phyloP scores from a whole-genome alignment of 1,139 yeast genomes.

The Candida pseudocylindracea region DNA sequence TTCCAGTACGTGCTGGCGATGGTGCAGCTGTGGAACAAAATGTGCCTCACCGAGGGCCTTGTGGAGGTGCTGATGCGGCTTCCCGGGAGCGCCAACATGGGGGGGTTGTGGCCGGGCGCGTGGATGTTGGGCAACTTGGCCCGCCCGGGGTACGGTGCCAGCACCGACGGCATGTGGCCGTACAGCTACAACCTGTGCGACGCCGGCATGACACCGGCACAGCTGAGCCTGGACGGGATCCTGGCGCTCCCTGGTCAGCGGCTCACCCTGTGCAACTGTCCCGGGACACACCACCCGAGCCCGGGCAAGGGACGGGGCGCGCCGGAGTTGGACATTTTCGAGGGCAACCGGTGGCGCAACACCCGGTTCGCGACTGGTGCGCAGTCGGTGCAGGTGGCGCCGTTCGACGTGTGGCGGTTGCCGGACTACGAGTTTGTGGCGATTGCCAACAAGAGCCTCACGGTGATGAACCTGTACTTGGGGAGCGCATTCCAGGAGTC shows the following conservation, averaged over 20 bases:
- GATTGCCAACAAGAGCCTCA: slow-evolving; percentile 33
- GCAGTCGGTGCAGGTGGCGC: slow-evolving; percentile 70
- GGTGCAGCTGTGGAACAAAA: slow-evolving; percentile 1
- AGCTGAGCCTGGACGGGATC: slow-evolving; percentile 1
- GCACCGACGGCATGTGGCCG: slow-evolving; percentile 1
- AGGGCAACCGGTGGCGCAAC: slow-evolving; percentile 39
- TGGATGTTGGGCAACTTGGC: slow-evolving; percentile 1
- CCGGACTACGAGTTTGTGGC: slow-evolving; percentile 60
- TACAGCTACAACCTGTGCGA: slow-evolving; percentile 1
- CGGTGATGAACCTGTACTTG: slow-evolving; percentile 52
- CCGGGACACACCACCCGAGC: slow-evolving; percentile 61
- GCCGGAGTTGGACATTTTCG: slow-evolving; percentile 72
- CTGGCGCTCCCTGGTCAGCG: slow-evolving; percentile 2
- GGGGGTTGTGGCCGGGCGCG: slow-evolving; percentile 1
- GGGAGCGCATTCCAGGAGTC: slow-evolving; percentile 86
- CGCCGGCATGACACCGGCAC: not conserved
- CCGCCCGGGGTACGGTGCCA: slow-evolving; percentile 1
- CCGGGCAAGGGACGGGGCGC: slow-evolving; percentile 71
- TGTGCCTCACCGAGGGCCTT: slow-evolving; percentile 1
- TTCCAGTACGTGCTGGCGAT: not conserved
- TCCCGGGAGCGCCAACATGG: not conserved
- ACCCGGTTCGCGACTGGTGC: slow-evolving; percentile 39
- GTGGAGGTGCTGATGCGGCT: not conserved
- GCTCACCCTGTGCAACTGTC: slow-evolving; percentile 49
- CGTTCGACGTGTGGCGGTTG: slow-evolving; percentile 67